Conservation (phyloP, 2,329 filamentous ascomycete species). For the Colletotrichum viniferum region DNA sequence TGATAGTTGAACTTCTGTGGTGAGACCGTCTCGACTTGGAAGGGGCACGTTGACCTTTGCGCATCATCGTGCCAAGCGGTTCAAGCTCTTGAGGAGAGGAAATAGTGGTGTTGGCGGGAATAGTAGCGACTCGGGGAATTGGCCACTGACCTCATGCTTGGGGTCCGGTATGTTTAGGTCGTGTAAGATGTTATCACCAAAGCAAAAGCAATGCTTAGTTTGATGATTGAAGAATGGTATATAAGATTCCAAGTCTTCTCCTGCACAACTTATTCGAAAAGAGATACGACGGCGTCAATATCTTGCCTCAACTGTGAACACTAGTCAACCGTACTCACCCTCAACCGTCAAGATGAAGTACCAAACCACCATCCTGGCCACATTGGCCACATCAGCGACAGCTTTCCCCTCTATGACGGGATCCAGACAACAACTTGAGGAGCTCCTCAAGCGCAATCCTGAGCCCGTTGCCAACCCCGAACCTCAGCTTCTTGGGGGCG, state of each 20-base stretch:
- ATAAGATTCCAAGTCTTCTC: background rate
- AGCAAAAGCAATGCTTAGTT: background rate
- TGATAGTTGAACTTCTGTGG: background rate
- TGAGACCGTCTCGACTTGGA: background rate
- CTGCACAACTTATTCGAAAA: background rate
- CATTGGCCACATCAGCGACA: background rate
- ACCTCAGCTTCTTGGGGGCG: background rate
- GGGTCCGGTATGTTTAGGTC: background rate
- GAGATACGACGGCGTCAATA: background rate
- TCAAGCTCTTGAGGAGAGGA: background rate
- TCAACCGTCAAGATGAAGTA: background rate
- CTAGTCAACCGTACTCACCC: background rate
- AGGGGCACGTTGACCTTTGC: background rate
- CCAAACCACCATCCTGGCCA: background rate
- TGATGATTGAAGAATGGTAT: background rate
- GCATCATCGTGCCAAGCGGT: background rate
- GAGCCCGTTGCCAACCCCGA: background rate
- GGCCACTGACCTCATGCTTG: background rate
- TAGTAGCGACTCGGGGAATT: background rate
- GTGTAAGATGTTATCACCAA: background rate
- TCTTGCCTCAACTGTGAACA: background rate
- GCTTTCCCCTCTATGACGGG: slow-evolving; percentile 10
- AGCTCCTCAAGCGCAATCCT: background rate
- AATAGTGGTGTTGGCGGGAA: background rate
- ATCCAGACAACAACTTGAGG: background rate